phyloP scores from a whole-genome alignment of 2,329 filamentous ascomycete genomes.

The Endoconidiophora laricicola region DNA sequence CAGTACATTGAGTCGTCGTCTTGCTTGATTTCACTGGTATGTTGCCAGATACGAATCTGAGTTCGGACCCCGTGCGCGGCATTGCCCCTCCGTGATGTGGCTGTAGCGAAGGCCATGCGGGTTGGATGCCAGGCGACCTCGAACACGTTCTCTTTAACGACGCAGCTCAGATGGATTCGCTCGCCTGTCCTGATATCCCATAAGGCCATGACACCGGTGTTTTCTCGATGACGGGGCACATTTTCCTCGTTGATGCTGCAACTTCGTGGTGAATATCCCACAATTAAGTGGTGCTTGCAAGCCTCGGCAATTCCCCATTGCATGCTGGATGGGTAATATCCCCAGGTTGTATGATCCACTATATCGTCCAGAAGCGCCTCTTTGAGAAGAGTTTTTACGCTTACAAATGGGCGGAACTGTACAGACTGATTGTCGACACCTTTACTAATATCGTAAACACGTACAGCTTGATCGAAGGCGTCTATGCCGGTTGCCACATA shows the following conservation, averaged over 20 bases:
- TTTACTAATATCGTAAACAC: constrained; percentile 29
- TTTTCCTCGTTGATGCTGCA: constrained; percentile 34
- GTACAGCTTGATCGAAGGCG: constrained; percentile 34
- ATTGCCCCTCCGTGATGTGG: constrained; percentile 31
- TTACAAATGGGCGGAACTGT: constrained; percentile 22
- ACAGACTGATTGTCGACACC: too few relatives aligned
- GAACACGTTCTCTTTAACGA: constrained; percentile 43
- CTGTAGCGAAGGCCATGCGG: constrained; percentile 35
- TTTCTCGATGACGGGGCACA: constrained; percentile 40
- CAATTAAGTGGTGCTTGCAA: constrained; percentile 36
- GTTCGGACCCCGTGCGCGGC: constrained; percentile 31
- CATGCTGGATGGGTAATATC: constrained; percentile 45
- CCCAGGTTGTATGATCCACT: constrained; percentile 28
- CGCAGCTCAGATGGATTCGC: constrained; percentile 32
- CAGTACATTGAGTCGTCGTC: neutral
- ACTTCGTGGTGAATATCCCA: constrained; percentile 46
- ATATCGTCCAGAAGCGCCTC: neutral
- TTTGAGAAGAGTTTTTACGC: constrained; percentile 5
- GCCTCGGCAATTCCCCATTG: constrained; percentile 36
- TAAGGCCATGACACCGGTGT: constrained; percentile 42
- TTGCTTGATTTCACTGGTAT: neutral
- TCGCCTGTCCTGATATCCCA: constrained; percentile 34
- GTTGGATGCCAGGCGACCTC: constrained; percentile 47
- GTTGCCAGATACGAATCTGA: constrained; percentile 33
- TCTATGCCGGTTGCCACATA: constrained; percentile 44